A percentile compares a stretch with the other conserved stretches of the same genome.
These are phyloP conservation scores for Neopestalotiopsis clavispora DNA, from an alignment of 2,329 filamentous ascomycete genomes.

Conservation along the genomic window DNA sequence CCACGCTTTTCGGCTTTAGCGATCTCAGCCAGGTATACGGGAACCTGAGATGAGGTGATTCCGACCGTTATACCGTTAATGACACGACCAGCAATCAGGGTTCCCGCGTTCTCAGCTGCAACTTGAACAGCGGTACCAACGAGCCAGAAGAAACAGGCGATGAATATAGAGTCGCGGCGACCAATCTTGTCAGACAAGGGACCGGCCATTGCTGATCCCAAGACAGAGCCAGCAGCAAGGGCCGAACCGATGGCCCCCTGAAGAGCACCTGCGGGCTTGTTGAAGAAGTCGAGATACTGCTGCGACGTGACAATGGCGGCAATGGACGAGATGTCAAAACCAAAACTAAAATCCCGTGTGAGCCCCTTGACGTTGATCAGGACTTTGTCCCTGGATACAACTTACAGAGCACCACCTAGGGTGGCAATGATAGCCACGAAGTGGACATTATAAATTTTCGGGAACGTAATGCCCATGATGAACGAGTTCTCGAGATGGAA, in stretches of 20 bases:
- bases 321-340: constrained; percentile 64
- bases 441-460: constrained; percentile 59
- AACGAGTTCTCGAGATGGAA: too few species aligned
- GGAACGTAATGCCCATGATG: constrained; percentile 33
- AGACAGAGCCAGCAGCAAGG: constrained; percentile 56
- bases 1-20: constrained; percentile 63
- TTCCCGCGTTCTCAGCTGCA: constrained; percentile 60
- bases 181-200: constrained; percentile 54
- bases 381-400: constrained; percentile 12
- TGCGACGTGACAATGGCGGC: constrained; percentile 58
- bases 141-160: constrained; percentile 53
- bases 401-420: constrained; percentile 53
- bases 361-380: too few species aligned
- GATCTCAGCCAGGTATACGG: constrained; percentile 72
- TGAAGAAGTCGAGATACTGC: constrained; percentile 58
- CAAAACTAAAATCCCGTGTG: constrained; percentile 40
- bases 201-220: constrained; percentile 54
- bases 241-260: constrained; percentile 59
- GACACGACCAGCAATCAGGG: constrained; percentile 59
- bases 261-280: constrained; percentile 47
- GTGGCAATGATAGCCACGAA: constrained; percentile 57
- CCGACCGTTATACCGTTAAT: constrained; percentile 71
- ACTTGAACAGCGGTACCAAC: constrained; percentile 65
- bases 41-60: constrained; percentile 70
- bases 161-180: constrained; percentile 49